Conservation (phyloP, 768 basidiomycete genomes). For the Obba rivulosa region DNA sequence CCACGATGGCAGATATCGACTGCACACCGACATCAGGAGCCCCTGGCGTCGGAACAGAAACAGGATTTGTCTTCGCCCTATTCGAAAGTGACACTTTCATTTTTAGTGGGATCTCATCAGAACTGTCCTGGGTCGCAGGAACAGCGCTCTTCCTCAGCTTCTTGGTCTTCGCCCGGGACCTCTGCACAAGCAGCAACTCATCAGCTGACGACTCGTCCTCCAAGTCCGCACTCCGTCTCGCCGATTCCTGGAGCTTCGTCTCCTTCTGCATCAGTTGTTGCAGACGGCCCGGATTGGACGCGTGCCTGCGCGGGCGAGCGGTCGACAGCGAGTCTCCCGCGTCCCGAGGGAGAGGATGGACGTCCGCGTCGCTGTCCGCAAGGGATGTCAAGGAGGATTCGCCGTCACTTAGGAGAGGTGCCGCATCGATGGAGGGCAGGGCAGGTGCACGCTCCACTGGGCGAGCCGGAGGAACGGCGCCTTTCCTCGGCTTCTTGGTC, state of each 20-base stretch:
- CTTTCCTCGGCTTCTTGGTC: not conserved
- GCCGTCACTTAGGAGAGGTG: not conserved
- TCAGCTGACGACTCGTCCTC: not conserved
- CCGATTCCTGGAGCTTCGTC: not conserved
- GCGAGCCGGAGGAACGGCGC: not conserved
- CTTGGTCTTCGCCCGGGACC: not conserved
- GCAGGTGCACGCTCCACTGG: too few relatives aligned
- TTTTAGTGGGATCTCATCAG: too few relatives aligned
- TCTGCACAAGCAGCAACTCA: too few relatives aligned
- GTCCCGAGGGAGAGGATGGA: not conserved
- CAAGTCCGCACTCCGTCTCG: too few relatives aligned
- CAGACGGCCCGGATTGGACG: conserved; percentile 1
- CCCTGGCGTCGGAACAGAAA: too few relatives aligned
- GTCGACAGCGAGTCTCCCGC: not conserved
- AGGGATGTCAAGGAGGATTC: not conserved
- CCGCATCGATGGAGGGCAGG: not conserved
- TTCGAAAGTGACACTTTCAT: too few relatives aligned
- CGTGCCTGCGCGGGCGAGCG: conserved; percentile 10
- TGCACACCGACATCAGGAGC: too few relatives aligned
- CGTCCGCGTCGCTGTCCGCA: not conserved
- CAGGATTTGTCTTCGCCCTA: too few relatives aligned
- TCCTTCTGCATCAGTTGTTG: not conserved
- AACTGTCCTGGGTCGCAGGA: not conserved
- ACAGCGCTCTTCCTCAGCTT: not conserved
- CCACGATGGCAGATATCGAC: too few relatives aligned